phyloP scores from a whole-genome alignment of 139 green algal genomes.

The Chlorella ohadii region DNA sequence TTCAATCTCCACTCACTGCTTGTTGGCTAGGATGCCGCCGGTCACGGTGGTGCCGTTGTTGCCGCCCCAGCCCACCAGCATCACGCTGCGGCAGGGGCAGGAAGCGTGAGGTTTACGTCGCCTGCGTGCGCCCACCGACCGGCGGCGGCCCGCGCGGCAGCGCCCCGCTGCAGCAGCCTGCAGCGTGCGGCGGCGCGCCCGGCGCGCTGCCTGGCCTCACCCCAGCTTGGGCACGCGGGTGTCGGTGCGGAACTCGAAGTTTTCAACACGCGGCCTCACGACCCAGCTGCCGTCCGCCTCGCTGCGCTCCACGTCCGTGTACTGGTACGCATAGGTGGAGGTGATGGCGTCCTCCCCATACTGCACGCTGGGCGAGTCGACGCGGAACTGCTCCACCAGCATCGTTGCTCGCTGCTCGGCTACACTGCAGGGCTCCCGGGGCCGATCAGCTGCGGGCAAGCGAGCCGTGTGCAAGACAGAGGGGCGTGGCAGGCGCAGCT shows the following conservation, averaged over 20 bases:
- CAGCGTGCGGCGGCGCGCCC: neutral
- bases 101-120: neutral
- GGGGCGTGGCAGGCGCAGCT: neutral
- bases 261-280: slow-evolving; percentile 74
- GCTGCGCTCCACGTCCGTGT: slow-evolving; percentile 71
- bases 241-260: slow-evolving; percentile 89
- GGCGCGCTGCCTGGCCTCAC: slow-evolving; percentile 82
- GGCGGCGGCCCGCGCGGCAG: neutral
- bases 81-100: slow-evolving; percentile 78
- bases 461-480: too few relatives aligned
- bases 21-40: slow-evolving; percentile 96
- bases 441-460: neutral
- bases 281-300: slow-evolving; percentile 72
- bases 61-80: slow-evolving; percentile 98
- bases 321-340: slow-evolving; percentile 89
- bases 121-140: neutral
- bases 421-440: neutral
- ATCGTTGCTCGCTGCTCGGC: neutral
- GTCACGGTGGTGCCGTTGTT: slow-evolving; percentile 99
- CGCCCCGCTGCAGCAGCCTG: neutral
- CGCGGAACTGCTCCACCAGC: slow-evolving; percentile 73
- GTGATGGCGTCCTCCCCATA: slow-evolving; percentile 85
- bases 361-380: slow-evolving; percentile 87
- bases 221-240: slow-evolving; percentile 94
- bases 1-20: slow-evolving; percentile 50